Conservation (phyloP, 106 monocot species). For the Acorus calamus region DNA sequence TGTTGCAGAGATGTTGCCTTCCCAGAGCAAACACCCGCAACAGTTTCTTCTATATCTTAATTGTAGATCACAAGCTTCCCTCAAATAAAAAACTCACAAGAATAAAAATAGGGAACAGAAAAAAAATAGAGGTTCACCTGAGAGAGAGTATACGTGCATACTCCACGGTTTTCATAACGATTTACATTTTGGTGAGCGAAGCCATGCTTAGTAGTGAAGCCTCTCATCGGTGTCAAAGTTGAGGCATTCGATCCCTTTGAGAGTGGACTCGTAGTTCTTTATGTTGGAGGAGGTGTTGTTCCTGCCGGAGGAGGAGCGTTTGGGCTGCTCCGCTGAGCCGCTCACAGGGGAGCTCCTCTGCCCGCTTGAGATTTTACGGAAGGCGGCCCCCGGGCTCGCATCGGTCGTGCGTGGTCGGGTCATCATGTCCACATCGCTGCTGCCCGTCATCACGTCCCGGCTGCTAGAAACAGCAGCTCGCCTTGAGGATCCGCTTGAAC, state of each 20-base stretch:
- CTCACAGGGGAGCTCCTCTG: slow-evolving; percentile 34
- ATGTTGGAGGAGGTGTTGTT: slow-evolving; percentile 27
- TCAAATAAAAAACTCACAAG: too few species aligned
- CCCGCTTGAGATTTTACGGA: slow-evolving; percentile 24
- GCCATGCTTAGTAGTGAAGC: slow-evolving; percentile 13
- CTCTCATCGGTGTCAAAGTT: slow-evolving; percentile 46
- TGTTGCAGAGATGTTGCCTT: too few species aligned
- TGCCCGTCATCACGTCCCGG: slow-evolving; percentile 11
- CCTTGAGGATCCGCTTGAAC: slow-evolving; percentile 46
- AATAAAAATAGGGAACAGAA: too few species aligned
- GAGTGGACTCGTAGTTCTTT: slow-evolving; percentile 52
- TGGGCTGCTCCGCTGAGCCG: slow-evolving; percentile 27
- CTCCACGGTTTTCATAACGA: too few species aligned
- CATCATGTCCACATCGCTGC: slow-evolving; percentile 15
- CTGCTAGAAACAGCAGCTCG: slow-evolving; percentile 39
- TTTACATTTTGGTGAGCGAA: too few species aligned
- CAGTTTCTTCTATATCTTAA: too few species aligned
- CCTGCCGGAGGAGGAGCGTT: slow-evolving; percentile 38
- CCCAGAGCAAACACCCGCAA: too few species aligned
- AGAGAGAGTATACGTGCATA: too few species aligned
- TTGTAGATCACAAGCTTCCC: too few species aligned
- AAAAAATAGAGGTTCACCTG: too few species aligned
- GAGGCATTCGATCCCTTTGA: slow-evolving; percentile 70
- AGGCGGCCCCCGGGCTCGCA: slow-evolving; percentile 34
- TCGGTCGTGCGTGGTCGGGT: slow-evolving; percentile 26